These are phyloP conservation scores for Colletotrichum paranaense DNA, from an alignment of 2,329 filamentous ascomycete species.

Conservation along the genomic window DNA sequence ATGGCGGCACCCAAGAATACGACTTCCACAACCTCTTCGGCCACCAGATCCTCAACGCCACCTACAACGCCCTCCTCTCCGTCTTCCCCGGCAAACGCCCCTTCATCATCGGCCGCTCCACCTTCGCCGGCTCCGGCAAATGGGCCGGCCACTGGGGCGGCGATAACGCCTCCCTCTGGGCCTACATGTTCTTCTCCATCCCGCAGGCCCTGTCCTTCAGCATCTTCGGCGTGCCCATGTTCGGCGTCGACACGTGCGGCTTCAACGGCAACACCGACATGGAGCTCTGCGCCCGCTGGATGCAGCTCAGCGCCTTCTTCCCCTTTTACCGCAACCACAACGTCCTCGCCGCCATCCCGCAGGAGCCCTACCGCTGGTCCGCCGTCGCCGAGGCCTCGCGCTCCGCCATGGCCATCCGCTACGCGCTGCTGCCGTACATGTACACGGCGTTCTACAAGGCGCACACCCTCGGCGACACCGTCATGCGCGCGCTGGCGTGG, in stretches of 20 bases:
- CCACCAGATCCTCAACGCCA: conserved; percentile 80
- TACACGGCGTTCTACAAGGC: conserved; percentile 79
- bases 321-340: conserved; percentile 86
- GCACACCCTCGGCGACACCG: conserved; percentile 73
- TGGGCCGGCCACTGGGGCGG: conserved; percentile 87
- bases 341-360: conserved; percentile 65
- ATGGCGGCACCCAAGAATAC: conserved; percentile 79
- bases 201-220: conserved; percentile 79
- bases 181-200: conserved; percentile 81
- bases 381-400: conserved; percentile 73
- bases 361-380: conserved; percentile 79
- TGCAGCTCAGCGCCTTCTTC: conserved; percentile 80
- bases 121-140: conserved; percentile 81
- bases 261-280: conserved; percentile 75
- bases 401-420: conserved; percentile 76
- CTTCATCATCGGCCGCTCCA: conserved; percentile 86
- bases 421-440: conserved; percentile 78
- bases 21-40: conserved; percentile 87
- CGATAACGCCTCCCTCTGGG: conserved; percentile 78
- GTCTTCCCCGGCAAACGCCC: conserved; percentile 77
- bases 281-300: conserved; percentile 80
- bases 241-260: conserved; percentile 77
- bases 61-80: conserved; percentile 75
- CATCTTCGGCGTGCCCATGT: conserved; percentile 83
- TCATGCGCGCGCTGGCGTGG: conserved; percentile 80